phyloP scores from a whole-genome alignment of 352 stramenopile species.

The Phytophthora sp. region DNA sequence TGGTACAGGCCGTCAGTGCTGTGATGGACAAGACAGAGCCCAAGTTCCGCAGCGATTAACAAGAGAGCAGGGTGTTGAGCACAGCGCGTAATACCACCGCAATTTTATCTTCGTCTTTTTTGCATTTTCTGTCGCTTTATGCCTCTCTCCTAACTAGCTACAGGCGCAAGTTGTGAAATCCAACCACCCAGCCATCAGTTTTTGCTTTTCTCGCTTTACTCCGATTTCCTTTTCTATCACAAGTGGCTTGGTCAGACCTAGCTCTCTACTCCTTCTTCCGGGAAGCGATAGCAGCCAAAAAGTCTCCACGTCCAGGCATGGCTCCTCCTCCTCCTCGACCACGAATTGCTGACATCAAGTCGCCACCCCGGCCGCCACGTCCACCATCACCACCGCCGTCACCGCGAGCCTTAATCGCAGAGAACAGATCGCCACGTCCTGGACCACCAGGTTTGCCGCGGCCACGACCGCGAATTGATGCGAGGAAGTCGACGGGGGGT shows the following conservation, averaged over 20 bases:
- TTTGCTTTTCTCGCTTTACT: conserved; percentile 24
- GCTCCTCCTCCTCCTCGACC: conserved; percentile 44
- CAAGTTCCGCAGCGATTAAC: conserved; percentile 73
- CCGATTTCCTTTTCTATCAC: conserved; percentile 33
- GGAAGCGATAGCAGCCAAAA: conserved; percentile 63
- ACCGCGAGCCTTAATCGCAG: conserved; percentile 62
- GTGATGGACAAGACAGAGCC: conserved; percentile 73
- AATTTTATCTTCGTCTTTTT: conserved; percentile 31
- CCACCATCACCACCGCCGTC: conserved; percentile 33
- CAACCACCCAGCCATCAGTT: conserved; percentile 10
- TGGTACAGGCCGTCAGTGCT: conserved; percentile 74
- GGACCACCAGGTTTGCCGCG: conserved; percentile 51
- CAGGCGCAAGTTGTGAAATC: conserved; percentile 2
- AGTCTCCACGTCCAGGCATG: conserved; percentile 43
- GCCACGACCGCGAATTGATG: conserved; percentile 64
- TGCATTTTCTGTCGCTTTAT: conserved; percentile 28
- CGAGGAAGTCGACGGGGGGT: conserved; percentile 51
- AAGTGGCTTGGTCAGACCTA: conserved; percentile 20
- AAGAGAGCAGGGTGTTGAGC: background rate
- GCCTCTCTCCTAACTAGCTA: conserved; percentile 27
- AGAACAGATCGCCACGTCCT: conserved; percentile 65
- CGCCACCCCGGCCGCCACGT: conserved; percentile 44
- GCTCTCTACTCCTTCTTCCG: conserved; percentile 63
- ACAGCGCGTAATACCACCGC: background rate
- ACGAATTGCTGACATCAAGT: conserved; percentile 65